Percentiles rank a stretch among this genome's conserved stretches.
Evolutionary conservation across 2,329 filamentous ascomycete species (phyloP).

Genomic region (Aspergillus costaricaensis): DNA sequence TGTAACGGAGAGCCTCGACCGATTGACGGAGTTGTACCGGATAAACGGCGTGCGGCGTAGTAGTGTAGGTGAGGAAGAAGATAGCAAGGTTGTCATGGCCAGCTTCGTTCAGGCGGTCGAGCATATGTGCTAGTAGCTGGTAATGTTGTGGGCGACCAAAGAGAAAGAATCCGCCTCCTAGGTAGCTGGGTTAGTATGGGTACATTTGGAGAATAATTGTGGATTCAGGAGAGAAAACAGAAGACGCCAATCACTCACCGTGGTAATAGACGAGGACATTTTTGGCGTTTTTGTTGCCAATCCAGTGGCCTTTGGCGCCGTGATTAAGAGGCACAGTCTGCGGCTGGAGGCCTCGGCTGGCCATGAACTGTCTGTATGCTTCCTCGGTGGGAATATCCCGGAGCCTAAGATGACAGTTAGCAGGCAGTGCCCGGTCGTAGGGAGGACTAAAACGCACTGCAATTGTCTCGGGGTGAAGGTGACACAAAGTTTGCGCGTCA

Average conservation of each 20-base stretch:
- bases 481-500: constrained; percentile 31
- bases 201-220: background rate
- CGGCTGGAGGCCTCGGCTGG: constrained; percentile 28
- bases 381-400: constrained; percentile 27
- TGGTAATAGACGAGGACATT: constrained; percentile 43
- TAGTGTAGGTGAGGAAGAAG: constrained; percentile 57
- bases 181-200: background rate
- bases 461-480: constrained; percentile 31
- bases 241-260: constrained; percentile 26
- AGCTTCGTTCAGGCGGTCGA: constrained; percentile 39
- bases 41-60: constrained; percentile 46
- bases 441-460: constrained; percentile 30
- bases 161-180: constrained; percentile 58
- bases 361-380: constrained; percentile 30
- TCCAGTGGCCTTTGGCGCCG: constrained; percentile 39
- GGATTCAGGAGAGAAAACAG: background rate
- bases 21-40: constrained; percentile 44
- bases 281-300: constrained; percentile 43
- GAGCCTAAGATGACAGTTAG: constrained; percentile 23
- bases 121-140: constrained; percentile 47
- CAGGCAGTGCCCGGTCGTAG: background rate
- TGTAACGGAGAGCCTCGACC: constrained; percentile 41
- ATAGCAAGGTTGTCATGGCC: constrained; percentile 48
- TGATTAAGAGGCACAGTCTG: constrained; percentile 35
- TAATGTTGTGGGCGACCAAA: constrained; percentile 47